phyloP scores from a whole-genome alignment of 768 basidiomycete genomes.

The Macrolepiota fuliginosa region DNA sequence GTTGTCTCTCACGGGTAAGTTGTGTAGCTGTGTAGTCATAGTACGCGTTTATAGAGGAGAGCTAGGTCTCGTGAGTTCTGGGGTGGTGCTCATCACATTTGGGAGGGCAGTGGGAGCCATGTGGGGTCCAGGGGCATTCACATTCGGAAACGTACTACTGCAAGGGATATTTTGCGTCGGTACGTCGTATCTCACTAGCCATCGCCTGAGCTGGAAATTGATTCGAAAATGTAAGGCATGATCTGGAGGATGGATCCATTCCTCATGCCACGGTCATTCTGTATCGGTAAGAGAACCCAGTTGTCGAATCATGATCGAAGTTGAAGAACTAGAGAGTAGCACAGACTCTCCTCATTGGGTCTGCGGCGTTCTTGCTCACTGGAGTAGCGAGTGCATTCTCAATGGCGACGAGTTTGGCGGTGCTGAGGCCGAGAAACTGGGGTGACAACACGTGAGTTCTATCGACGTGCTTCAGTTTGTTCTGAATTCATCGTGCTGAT shows the following conservation, averaged over 20 bases:
- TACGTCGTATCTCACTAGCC: constrained; percentile 23
- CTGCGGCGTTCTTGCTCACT: constrained; percentile 41
- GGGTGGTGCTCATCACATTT: constrained; percentile 46
- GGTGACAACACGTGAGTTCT: constrained; percentile 29
- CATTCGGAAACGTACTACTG: constrained; percentile 46
- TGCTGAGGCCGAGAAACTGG: constrained; percentile 42
- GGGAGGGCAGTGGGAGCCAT: constrained; percentile 37
- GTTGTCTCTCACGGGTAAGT: constrained; percentile 52
- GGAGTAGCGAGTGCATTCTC: constrained; percentile 44
- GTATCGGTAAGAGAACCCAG: constrained; percentile 40
- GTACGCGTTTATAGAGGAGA: constrained; percentile 2
- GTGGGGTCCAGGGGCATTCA: constrained; percentile 52
- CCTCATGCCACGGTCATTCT: constrained; percentile 57
- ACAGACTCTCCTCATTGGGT: constrained; percentile 42
- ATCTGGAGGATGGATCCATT: constrained; percentile 62
- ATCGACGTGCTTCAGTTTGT: constrained; percentile 9
- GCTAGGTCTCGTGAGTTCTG: constrained; percentile 49
- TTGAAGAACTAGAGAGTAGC: constrained; percentile 22
- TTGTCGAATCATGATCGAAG: background rate
- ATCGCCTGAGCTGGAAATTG: background rate
- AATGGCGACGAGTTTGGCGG: constrained; percentile 37
- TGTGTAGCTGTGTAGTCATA: background rate
- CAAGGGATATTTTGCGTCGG: constrained; percentile 62
- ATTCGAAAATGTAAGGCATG: constrained; percentile 40
- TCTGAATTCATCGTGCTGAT: constrained; percentile 15